Percentiles rank a stretch among this genome's conserved stretches.
phyloP scores from a whole-genome alignment of 2,329 filamentous ascomycete genomes.

The Nothophoma quercina region DNA sequence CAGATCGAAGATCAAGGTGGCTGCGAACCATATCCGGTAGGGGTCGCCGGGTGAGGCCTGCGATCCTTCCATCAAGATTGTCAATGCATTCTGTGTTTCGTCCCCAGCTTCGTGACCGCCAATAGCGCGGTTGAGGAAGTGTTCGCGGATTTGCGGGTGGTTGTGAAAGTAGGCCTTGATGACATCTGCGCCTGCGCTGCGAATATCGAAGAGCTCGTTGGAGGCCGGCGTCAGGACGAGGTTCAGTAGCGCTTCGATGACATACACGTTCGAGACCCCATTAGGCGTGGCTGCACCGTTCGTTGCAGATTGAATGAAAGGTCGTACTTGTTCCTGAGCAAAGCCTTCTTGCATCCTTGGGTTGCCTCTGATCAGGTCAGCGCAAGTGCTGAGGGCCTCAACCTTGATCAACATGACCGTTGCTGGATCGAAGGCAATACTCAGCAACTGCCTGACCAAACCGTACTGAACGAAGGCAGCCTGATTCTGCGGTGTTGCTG shows the following conservation, averaged over 20 bases:
- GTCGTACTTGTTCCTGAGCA: conserved; percentile 80
- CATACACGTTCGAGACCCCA: conserved; percentile 73
- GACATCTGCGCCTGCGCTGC: conserved; percentile 86
- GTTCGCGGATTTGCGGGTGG: conserved; percentile 79
- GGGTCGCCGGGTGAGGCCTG: conserved; percentile 73
- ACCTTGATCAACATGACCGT: conserved; percentile 81
- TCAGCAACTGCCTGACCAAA: conserved; percentile 78
- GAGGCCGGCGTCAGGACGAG: conserved; percentile 75
- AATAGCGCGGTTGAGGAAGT: conserved; percentile 89
- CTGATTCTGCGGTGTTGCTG: conserved; percentile 84
- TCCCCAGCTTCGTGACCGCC: conserved; percentile 83
- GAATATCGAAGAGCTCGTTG: conserved; percentile 75
- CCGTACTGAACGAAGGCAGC: conserved; percentile 84
- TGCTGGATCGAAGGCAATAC: conserved; percentile 78
- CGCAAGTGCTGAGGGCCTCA: conserved; percentile 85
- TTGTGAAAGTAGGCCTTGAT: conserved; percentile 91
- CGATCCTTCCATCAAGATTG: conserved; percentile 75
- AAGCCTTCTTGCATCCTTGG: conserved; percentile 83
- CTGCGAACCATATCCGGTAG: conserved; percentile 89
- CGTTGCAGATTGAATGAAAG: conserved; percentile 58
- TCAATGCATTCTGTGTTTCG: conserved; percentile 87
- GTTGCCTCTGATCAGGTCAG: conserved; percentile 87
- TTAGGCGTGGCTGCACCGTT: conserved; percentile 56
- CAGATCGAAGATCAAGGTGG: conserved; percentile 84
- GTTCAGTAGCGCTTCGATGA: conserved; percentile 92